These are phyloP conservation scores for Centella asiatica DNA, from an alignment of 129 eudicot species.

Conservation along the genomic window DNA sequence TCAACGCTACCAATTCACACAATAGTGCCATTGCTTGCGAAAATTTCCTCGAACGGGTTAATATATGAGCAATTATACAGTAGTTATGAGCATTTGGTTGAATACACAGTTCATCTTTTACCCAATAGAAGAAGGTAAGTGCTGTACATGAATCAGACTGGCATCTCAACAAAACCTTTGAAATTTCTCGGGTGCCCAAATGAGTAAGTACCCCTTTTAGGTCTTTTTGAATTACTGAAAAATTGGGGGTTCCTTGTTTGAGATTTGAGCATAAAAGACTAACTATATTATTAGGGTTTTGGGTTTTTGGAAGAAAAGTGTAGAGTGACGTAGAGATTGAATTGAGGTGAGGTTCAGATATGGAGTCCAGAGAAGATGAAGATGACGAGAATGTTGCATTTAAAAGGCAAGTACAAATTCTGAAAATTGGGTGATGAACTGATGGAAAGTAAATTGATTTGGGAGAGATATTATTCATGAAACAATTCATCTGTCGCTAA, in stretches of 20 bases:
- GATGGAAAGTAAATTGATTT: background rate
- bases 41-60: conserved; percentile 55
- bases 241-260: conserved; percentile 21
- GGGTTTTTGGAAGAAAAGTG: conserved; percentile 56
- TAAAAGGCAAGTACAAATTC: background rate
- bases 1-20: conserved; percentile 42
- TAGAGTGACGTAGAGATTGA: conserved; percentile 45
- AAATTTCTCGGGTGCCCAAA: conserved; percentile 45
- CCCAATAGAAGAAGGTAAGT: conserved; percentile 70
- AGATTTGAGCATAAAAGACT: conserved; percentile 49
- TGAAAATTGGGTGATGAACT: conserved; percentile 6
- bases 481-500: no score
- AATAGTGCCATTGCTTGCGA: conserved; percentile 49
- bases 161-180: conserved; percentile 75
- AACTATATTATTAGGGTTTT: conserved; percentile 74
- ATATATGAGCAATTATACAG: conserved; percentile 65
- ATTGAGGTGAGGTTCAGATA: conserved; percentile 17
- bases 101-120: conserved; percentile 39
- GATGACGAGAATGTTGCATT: conserved; percentile 18
- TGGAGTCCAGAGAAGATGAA: conserved; percentile 38
- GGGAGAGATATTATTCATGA: background rate
- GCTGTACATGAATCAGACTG: conserved; percentile 64
- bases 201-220: conserved; percentile 37
- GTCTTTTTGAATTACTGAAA: conserved; percentile 23
- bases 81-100: conserved; percentile 39